Conservation (phyloP, 257 asterid species). For the Cruciata laevipes region DNA sequence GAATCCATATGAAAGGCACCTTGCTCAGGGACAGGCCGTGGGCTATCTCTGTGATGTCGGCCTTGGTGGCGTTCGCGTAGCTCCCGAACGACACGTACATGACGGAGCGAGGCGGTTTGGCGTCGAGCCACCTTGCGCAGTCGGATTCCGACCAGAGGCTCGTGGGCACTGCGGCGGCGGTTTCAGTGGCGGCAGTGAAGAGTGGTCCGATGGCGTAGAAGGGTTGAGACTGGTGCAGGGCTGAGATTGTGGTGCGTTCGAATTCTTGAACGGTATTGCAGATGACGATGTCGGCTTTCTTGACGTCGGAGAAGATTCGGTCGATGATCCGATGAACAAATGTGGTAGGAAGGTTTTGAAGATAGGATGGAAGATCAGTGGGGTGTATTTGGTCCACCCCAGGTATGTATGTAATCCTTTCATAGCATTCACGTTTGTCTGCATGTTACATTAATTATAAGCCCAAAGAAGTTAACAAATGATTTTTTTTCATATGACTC, state of each 20-base stretch:
- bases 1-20: slow-evolving; percentile 58
- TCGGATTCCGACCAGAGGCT: slow-evolving; percentile 53
- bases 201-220: slow-evolving; percentile 59
- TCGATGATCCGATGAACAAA: slow-evolving; percentile 24
- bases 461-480: too few species aligned
- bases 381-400: slow-evolving; percentile 42
- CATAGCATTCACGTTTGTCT: slow-evolving; percentile 32
- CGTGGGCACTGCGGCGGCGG: slow-evolving; percentile 11
- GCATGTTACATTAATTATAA: too few species aligned
- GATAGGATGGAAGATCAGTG: slow-evolving; percentile 43
- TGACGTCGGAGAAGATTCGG: slow-evolving; percentile 38
- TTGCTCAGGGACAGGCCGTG: slow-evolving; percentile 45
- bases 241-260: slow-evolving; percentile 37
- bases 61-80: slow-evolving; percentile 32
- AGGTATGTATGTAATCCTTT: slow-evolving; percentile 36
- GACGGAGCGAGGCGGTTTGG: too few species aligned
- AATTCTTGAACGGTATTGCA: slow-evolving; percentile 57
- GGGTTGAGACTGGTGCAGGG: slow-evolving; percentile 33
- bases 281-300: slow-evolving; percentile 42
- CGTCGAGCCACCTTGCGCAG: slow-evolving; percentile 28
- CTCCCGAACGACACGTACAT: slow-evolving; percentile 68
- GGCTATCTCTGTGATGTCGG: slow-evolving; percentile 40
- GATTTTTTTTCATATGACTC: too few species aligned
- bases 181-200: slow-evolving; percentile 26
- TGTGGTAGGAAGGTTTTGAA: slow-evolving; percentile 29